A percentile compares a stretch with the other conserved stretches of the same genome.
Evolutionary conservation across 1,139 yeast species (phyloP).

Genomic region (Tardiomyces digboiensis): DNA sequence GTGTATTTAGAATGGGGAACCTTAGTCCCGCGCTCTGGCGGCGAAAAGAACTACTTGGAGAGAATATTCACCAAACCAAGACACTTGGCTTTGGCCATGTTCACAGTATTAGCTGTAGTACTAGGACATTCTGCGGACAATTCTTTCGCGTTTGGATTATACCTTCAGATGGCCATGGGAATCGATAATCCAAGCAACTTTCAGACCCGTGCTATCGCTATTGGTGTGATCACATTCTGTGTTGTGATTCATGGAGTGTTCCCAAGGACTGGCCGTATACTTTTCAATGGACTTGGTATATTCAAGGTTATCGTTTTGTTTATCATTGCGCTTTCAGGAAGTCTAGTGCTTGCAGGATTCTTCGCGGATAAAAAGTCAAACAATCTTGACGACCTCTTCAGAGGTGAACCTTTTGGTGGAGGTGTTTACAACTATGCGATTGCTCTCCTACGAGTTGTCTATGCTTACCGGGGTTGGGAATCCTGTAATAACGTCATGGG

Average conservation of each 20-base stretch:
- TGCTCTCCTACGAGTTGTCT: conserved; percentile 47
- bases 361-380: conserved; percentile 13
- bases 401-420: conserved; percentile 25
- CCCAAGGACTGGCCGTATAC: conserved; percentile 52
- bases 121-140: conserved; percentile 81
- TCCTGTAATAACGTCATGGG: conserved; percentile 67
- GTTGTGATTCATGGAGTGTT: conserved; percentile 51
- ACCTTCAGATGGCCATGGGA: conserved; percentile 56
- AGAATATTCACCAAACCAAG: conserved; percentile 60
- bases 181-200: conserved; percentile 29
- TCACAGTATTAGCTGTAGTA: conserved; percentile 54
- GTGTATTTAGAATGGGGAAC: conserved; percentile 82
- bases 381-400: conserved; percentile 20
- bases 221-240: conserved; percentile 57
- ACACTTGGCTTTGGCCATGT: conserved; percentile 63
- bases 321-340: conserved; percentile 63
- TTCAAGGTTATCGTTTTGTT: conserved; percentile 62
- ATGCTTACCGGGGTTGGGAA: conserved; percentile 58
- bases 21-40: conserved; percentile 79
- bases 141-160: conserved; percentile 39
- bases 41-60: conserved; percentile 78
- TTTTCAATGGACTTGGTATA: conserved; percentile 59
- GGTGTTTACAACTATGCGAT: conserved; percentile 31
- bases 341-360: conserved; percentile 22
- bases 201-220: conserved; percentile 21